Conservation (phyloP, 768 basidiomycete species). For the Calocera cornea region DNA sequence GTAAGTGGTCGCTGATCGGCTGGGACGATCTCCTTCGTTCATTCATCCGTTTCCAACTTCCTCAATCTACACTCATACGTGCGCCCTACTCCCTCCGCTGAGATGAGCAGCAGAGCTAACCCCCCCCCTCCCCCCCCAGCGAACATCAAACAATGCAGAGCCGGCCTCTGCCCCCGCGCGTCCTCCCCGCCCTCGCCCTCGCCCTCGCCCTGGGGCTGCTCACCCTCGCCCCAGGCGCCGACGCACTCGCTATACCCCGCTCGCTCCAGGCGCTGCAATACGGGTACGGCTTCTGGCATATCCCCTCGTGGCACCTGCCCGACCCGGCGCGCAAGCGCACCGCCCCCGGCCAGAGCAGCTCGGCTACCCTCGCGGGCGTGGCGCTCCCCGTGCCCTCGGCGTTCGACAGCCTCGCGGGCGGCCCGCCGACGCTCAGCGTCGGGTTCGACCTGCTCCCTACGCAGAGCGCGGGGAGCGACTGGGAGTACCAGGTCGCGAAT, state of each 20-base stretch:
- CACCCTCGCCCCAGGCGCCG: not conserved
- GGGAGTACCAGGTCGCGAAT: not conserved
- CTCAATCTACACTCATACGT: no score
- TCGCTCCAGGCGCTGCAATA: not conserved
- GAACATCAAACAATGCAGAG: not conserved
- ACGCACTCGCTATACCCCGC: not conserved
- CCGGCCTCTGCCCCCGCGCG: not conserved
- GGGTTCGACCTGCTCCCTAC: slow-evolving; percentile 4
- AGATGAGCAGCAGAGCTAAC: no score
- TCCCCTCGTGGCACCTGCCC: not conserved
- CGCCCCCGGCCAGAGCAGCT: not conserved
- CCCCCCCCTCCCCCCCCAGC: no score
- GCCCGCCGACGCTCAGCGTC: not conserved
- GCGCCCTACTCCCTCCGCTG: no score
- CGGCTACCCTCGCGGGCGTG: not conserved
- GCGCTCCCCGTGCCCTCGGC: not conserved
- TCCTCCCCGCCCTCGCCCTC: not conserved
- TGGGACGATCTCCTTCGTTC: no score
- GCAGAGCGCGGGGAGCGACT: not conserved
- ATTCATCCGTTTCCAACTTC: no score
- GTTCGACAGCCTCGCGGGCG: not conserved
- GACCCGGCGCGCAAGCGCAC: not conserved
- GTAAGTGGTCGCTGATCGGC: no score
- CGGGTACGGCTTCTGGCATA: not conserved
- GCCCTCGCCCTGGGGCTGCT: not conserved